Conservation (phyloP, 495 filamentous ascomycete species). For the Penicilliopsis zonata region DNA sequence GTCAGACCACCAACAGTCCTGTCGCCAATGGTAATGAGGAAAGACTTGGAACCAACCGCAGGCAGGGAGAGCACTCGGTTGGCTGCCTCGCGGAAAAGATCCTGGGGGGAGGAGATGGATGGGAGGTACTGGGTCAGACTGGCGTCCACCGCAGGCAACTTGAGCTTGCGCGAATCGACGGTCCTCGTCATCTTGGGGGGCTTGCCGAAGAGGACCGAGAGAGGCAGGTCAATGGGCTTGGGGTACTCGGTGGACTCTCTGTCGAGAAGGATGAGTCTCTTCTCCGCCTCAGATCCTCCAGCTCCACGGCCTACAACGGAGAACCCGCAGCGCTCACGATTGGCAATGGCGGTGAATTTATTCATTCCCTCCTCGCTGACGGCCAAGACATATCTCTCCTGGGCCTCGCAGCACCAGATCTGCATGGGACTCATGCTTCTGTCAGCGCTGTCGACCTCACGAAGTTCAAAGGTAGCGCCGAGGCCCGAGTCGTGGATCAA, state of each 20-base stretch:
- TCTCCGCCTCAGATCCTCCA: slow-evolving; percentile 45
- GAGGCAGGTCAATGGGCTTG: slow-evolving; percentile 77
- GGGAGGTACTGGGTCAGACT: slow-evolving; percentile 50
- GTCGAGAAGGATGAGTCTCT: slow-evolving; percentile 70
- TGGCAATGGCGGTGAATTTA: slow-evolving; percentile 71
- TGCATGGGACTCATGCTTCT: slow-evolving; percentile 85
- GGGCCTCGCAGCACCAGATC: slow-evolving; percentile 95
- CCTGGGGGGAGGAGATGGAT: slow-evolving; percentile 41
- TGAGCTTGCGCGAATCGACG: slow-evolving; percentile 61
- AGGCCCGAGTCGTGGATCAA: slow-evolving; percentile 82
- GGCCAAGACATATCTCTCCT: slow-evolving; percentile 86
- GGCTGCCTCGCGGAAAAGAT: slow-evolving; percentile 61
- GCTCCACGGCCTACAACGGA: slow-evolving; percentile 79
- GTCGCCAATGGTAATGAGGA: slow-evolving; percentile 94
- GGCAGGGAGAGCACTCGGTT: slow-evolving; percentile 74
- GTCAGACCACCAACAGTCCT: slow-evolving; percentile 84
- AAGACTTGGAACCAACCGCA: slow-evolving; percentile 87
- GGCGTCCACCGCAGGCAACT: slow-evolving; percentile 61
- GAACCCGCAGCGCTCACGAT: slow-evolving; percentile 82
- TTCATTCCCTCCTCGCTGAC: slow-evolving; percentile 70
- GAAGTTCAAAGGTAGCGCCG: slow-evolving; percentile 81
- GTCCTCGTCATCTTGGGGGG: slow-evolving; percentile 70
- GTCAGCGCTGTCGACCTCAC: slow-evolving; percentile 84
- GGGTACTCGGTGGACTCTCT: slow-evolving; percentile 66
- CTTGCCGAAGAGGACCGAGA: slow-evolving; percentile 87